Evolutionary conservation across 345 rosid species (phyloP).

Genomic region (Punica granatum): DNA sequence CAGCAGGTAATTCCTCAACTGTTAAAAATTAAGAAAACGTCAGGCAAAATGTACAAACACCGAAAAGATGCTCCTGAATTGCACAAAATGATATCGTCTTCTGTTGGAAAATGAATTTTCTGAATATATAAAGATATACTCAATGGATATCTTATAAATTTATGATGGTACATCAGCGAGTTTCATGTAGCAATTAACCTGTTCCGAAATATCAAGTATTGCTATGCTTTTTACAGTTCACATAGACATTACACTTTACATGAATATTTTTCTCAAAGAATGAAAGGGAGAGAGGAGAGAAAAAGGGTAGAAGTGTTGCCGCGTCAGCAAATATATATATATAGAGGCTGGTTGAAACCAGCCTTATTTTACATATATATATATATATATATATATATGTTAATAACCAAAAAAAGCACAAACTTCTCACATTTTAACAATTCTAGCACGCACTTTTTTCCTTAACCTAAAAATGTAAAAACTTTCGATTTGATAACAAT

Average conservation of each 20-base stretch:
- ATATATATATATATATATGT: too few relatives aligned
- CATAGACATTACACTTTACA: background rate
- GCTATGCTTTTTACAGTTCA: background rate
- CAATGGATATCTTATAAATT: background rate
- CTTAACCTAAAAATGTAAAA: too few relatives aligned
- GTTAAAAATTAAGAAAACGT: constrained; percentile 11
- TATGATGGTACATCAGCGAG: background rate
- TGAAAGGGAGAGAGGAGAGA: background rate
- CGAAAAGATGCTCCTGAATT: background rate
- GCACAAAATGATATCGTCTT: background rate
- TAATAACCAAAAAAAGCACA: too few relatives aligned
- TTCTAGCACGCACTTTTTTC: too few relatives aligned
- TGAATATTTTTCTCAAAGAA: background rate
- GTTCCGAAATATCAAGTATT: background rate
- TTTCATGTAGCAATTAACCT: background rate
- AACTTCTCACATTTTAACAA: too few relatives aligned
- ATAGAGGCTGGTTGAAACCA: too few relatives aligned
- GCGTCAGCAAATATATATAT: background rate
- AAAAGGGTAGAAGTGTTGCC: background rate
- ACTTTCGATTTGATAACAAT: too few relatives aligned
- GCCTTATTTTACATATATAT: too few relatives aligned
- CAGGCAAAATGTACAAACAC: constrained; percentile 8
- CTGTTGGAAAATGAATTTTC: constrained; percentile 2
- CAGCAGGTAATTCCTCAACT: constrained; percentile 65
- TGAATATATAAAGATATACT: background rate